Evolutionary conservation across 306 rosid species (phyloP).

Genomic region (Nissolia schottii): DNA sequence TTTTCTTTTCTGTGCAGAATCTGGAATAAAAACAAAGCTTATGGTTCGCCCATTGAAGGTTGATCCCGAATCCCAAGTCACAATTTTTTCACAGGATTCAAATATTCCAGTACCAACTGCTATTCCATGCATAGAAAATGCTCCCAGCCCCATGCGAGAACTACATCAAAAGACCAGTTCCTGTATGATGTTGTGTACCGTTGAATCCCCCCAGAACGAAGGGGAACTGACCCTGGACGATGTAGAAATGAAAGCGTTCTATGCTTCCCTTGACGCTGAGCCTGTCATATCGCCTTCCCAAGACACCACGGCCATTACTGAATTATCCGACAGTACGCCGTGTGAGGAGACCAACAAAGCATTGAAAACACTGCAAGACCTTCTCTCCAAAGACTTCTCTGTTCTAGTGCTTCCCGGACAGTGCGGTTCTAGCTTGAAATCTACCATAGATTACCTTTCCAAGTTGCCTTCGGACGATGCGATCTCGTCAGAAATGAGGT

Average conservation of each 20-base stretch:
- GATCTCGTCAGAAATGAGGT: conserved; percentile 29
- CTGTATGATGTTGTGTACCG: conserved; percentile 3
- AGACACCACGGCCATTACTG: conserved; percentile 7
- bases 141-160: conserved; percentile 6
- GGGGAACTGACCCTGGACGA: conserved; percentile 34
- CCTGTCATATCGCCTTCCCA: conserved; percentile 25
- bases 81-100: conserved; percentile 18
- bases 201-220: conserved; percentile 29
- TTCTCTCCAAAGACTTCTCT: conserved; percentile 36
- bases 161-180: conserved; percentile 19
- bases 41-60: conserved; percentile 37
- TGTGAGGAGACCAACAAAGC: conserved; percentile 40
- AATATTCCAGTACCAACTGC: conserved; percentile 1
- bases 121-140: conserved; percentile 14
- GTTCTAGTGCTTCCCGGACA: conserved; percentile 30
- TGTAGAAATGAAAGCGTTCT: conserved; percentile 46
- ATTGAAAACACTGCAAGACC: conserved; percentile 36
- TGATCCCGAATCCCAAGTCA: conserved; percentile 32
- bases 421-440: conserved; percentile 24
- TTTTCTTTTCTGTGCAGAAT: conserved; percentile 28
- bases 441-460: conserved; percentile 34
- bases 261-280: conserved; percentile 44
- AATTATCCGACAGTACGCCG: conserved; percentile 13
- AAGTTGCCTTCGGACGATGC: conserved; percentile 28
- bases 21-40: conserved; percentile 26